phyloP scores from a whole-genome alignment of 2,329 filamentous ascomycete genomes.

The Ophiocordyceps camponoti-rufipedis region DNA sequence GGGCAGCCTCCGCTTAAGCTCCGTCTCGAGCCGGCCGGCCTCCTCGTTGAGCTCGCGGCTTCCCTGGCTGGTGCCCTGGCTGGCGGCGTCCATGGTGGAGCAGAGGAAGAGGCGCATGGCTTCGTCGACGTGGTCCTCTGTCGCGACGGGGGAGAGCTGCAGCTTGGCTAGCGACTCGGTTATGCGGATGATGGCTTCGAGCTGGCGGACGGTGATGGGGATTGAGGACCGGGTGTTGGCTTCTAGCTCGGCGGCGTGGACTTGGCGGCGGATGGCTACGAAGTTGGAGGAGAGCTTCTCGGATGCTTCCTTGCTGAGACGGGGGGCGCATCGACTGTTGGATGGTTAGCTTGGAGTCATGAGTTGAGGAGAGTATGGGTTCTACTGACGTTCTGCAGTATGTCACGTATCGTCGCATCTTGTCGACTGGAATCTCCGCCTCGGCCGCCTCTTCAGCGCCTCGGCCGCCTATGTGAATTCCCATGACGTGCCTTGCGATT shows the following conservation, averaged over 20 bases:
- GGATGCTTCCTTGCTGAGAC: slow-evolving; percentile 74
- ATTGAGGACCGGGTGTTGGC: slow-evolving; percentile 84
- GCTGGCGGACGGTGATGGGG: slow-evolving; percentile 90
- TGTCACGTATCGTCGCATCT: slow-evolving; percentile 92
- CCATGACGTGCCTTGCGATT: slow-evolving; percentile 94
- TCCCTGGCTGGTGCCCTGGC: slow-evolving; percentile 67
- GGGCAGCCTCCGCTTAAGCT: slow-evolving; percentile 70
- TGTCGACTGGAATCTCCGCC: slow-evolving; percentile 82
- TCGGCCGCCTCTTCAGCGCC: slow-evolving; percentile 67
- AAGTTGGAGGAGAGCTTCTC: slow-evolving; percentile 97
- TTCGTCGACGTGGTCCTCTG: slow-evolving; percentile 86
- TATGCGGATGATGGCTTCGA: slow-evolving; percentile 94
- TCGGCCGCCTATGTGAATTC: slow-evolving; percentile 83
- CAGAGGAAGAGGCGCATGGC: slow-evolving; percentile 93
- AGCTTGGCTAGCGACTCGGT: slow-evolving; percentile 91
- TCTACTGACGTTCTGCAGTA: slow-evolving; percentile 77
- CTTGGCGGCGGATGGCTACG: slow-evolving; percentile 85
- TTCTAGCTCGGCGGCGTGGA: slow-evolving; percentile 78
- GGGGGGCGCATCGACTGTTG: slow-evolving; percentile 68
- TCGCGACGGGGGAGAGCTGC: slow-evolving; percentile 67
- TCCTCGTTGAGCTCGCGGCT: slow-evolving; percentile 86
- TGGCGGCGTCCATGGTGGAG: slow-evolving; percentile 94
- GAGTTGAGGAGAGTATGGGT: background rate
- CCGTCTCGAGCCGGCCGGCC: slow-evolving; percentile 69
- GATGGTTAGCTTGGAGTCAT: slow-evolving; percentile 10